phyloP scores from a whole-genome alignment of 2,329 filamentous ascomycete genomes.

The Colletotrichum incanum region DNA sequence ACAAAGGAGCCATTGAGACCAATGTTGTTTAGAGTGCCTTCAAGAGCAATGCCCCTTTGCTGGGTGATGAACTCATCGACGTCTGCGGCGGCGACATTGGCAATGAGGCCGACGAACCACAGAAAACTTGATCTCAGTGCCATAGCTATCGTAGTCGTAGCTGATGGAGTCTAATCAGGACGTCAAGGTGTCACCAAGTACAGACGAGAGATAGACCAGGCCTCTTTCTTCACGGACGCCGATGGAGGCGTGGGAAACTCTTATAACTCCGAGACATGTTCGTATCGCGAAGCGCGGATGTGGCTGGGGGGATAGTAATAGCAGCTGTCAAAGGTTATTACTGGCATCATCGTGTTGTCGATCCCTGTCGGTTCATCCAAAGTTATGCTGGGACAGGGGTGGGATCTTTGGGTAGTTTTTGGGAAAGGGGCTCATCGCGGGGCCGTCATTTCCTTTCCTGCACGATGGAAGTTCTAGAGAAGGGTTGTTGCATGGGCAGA shows the following conservation, averaged over 20 bases:
- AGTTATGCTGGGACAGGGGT: conserved; percentile 21
- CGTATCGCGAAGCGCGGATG: conserved; percentile 9
- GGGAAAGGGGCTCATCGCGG: conserved; percentile 17
- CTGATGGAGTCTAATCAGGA: neutral
- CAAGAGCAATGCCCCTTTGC: conserved; percentile 63
- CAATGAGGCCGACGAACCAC: conserved; percentile 17
- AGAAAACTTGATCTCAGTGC: conserved; percentile 11
- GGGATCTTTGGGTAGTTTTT: conserved; percentile 3
- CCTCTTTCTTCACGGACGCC: neutral
- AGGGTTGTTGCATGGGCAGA: neutral
- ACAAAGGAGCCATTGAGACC: conserved; percentile 65
- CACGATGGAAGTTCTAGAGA: neutral
- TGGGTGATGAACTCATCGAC: conserved; percentile 55
- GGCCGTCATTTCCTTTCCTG: conserved; percentile 21
- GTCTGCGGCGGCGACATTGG: conserved; percentile 25
- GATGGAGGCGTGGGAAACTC: neutral
- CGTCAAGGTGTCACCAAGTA: neutral
- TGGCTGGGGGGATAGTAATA: neutral
- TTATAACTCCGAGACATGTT: conserved; percentile 16
- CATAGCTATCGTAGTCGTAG: conserved; percentile 3
- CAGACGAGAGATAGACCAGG: neutral
- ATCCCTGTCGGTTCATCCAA: conserved; percentile 32
- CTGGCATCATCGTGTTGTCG: conserved; percentile 27
- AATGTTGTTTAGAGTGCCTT: conserved; percentile 70
- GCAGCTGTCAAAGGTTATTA: conserved; percentile 12